Percentiles rank a stretch among this genome's conserved stretches.
These are phyloP conservation scores for Aspergillus costaricaensis DNA, from an alignment of 2,329 filamentous ascomycete species.

Conservation along the genomic window DNA sequence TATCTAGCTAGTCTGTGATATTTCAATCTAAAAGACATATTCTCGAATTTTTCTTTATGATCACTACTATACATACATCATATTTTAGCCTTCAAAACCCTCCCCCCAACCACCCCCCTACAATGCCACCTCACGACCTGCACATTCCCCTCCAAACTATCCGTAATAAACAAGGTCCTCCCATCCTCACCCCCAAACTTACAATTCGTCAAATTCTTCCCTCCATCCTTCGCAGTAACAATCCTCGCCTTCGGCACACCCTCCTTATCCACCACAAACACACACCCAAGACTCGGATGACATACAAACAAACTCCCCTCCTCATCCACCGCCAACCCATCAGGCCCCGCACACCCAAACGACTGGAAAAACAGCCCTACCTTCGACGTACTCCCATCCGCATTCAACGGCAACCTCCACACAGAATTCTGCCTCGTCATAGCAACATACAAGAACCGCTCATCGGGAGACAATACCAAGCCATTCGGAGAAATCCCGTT, in stretches of 20 bases:
- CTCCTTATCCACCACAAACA: background rate
- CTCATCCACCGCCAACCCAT: slow-evolving; percentile 1
- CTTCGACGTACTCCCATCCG: background rate
- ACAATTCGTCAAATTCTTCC: background rate
- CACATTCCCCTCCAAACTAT: background rate
- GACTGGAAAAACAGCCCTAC: background rate
- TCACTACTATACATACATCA: too few species aligned
- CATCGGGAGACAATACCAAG: background rate
- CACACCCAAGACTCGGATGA: background rate
- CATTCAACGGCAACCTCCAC: background rate
- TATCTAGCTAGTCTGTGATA: too few species aligned
- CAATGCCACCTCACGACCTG: background rate
- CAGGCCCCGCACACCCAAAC: background rate
- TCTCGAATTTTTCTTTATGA: too few species aligned
- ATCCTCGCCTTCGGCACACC: background rate
- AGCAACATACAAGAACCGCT: background rate
- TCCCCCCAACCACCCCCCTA: background rate
- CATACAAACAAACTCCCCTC: background rate
- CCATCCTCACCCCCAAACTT: background rate
- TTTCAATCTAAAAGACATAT: too few species aligned
- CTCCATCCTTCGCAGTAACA: background rate
- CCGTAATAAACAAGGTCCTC: background rate
- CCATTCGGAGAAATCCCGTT: background rate
- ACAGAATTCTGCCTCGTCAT: background rate
- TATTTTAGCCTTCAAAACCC: too few species aligned